Conservation (phyloP, 768 basidiomycete species). For the Crassisporium funariophilum region DNA sequence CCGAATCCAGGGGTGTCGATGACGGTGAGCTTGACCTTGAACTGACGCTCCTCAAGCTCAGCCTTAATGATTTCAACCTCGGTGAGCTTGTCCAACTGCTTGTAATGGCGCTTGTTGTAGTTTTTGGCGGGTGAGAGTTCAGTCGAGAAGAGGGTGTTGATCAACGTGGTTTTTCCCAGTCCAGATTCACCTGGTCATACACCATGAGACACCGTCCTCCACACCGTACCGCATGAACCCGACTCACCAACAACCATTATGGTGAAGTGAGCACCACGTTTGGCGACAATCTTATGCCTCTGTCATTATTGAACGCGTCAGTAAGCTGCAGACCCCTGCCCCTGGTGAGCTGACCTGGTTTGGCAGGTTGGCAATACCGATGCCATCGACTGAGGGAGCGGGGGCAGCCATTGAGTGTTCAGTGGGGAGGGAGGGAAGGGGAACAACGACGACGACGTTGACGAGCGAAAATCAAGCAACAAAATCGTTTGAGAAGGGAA, state of each 20-base stretch:
- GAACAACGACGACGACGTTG: conserved; percentile 21
- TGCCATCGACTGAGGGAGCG: conserved; percentile 65
- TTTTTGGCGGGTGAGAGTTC: conserved; percentile 92
- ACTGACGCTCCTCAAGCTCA: conserved; percentile 97
- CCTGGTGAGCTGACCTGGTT: conserved; percentile 74
- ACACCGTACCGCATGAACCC: background rate
- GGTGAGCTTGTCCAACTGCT: conserved; percentile 98
- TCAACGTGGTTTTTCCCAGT: conserved; percentile 94
- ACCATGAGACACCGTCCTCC: background rate
- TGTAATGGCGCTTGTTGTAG: conserved; percentile 85
- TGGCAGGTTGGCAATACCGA: conserved; percentile 95
- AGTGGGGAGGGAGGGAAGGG: conserved; percentile 20
- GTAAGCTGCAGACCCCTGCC: conserved; percentile 4
- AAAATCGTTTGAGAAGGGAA: conserved; percentile 42
- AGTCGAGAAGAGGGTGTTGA: conserved; percentile 99
- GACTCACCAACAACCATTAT: conserved; percentile 96
- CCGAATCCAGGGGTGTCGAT: conserved; percentile 99
- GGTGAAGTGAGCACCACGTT: conserved; percentile 96
- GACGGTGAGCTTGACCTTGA: conserved; percentile 99
- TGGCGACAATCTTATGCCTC: conserved; percentile 99
- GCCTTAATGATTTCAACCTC: conserved; percentile 99
- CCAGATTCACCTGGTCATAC: conserved; percentile 83
- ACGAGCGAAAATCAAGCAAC: conserved; percentile 17
- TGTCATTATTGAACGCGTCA: conserved; percentile 42
- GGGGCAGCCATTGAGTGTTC: conserved; percentile 42